A percentile compares a stretch with the other conserved stretches of the same genome.
Conservation (phyloP, 225 moss, liverwort and hornwort genomes). For the Neckera pumila region DNA sequence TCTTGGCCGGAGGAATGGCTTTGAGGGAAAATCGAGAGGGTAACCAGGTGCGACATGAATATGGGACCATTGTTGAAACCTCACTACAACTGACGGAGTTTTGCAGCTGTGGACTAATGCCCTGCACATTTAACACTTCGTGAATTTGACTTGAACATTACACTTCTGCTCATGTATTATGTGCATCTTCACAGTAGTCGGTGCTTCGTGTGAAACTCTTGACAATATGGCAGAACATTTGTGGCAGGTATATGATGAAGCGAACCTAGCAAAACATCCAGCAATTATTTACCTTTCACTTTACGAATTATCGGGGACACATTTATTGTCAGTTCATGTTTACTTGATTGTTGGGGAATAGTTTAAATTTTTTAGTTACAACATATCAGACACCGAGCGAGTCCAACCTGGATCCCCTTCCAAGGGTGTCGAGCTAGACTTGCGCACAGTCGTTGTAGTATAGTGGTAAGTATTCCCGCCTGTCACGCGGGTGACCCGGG, state of each 20-base stretch:
- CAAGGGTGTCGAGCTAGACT: accelerated
- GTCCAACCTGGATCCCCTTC: not conserved
- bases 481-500: conserved; percentile 89
- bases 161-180: too few relatives aligned
- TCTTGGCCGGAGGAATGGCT: conserved; percentile 20
- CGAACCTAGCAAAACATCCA: not conserved
- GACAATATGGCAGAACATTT: too few relatives aligned
- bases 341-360: accelerated
- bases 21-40: conserved; percentile 44
- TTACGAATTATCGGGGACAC: too few relatives aligned
- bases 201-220: too few relatives aligned
- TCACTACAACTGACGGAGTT: conserved; percentile 6
- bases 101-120: conserved; percentile 27
- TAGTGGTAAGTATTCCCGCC: conserved; percentile 91
- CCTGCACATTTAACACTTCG: not conserved
- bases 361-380: accelerated
- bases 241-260: not conserved
- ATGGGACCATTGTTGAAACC: conserved; percentile 20
- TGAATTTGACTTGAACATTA: not conserved
- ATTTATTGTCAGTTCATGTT: accelerated
- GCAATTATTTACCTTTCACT: not conserved
- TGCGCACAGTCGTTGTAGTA: conserved; percentile 36
- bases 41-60: conserved; percentile 22
- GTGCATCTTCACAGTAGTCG: not conserved
- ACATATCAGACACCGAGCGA: accelerated